Conservation (phyloP, 179 eudicot genomes). For the Beta corolliflora region DNA sequence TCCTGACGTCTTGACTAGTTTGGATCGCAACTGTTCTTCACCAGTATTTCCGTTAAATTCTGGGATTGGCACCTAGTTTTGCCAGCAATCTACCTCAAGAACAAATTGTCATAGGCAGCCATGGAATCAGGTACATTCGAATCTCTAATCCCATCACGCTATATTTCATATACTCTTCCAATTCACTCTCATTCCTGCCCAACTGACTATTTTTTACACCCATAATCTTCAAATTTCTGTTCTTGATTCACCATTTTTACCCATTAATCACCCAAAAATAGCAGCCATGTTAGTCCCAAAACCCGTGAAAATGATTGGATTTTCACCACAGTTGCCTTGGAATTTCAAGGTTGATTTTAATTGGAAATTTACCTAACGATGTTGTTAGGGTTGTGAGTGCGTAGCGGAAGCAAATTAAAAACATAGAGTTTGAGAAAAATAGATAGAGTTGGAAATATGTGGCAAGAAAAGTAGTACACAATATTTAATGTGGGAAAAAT, state of each 20-base stretch:
- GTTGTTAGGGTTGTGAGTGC: constrained; percentile 17
- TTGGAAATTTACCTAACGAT: constrained; percentile 46
- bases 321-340: constrained; percentile 62
- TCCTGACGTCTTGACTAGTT: no score
- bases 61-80: not conserved
- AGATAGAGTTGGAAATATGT: no score
- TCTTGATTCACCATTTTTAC: constrained; percentile 64
- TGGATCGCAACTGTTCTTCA: no score
- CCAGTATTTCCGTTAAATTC: not conserved
- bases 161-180: constrained; percentile 66
- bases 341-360: constrained; percentile 63
- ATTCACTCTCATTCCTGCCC: constrained; percentile 22
- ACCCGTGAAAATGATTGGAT: constrained; percentile 79
- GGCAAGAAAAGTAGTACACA: no score
- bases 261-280: constrained; percentile 26
- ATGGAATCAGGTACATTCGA: constrained; percentile 50
- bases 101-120: constrained; percentile 21
- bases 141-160: constrained; percentile 59
- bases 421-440: no score
- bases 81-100: not conserved
- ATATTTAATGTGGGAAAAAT: no score
- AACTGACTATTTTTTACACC: constrained; percentile 34
- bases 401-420: no score
- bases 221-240: constrained; percentile 61
- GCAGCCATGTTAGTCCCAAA: constrained; percentile 79